Percentiles rank a stretch among this genome's conserved stretches.
These are phyloP conservation scores for Boletellus ananiceps DNA, from an alignment of 768 basidiomycete genomes.

Conservation along the genomic window DNA sequence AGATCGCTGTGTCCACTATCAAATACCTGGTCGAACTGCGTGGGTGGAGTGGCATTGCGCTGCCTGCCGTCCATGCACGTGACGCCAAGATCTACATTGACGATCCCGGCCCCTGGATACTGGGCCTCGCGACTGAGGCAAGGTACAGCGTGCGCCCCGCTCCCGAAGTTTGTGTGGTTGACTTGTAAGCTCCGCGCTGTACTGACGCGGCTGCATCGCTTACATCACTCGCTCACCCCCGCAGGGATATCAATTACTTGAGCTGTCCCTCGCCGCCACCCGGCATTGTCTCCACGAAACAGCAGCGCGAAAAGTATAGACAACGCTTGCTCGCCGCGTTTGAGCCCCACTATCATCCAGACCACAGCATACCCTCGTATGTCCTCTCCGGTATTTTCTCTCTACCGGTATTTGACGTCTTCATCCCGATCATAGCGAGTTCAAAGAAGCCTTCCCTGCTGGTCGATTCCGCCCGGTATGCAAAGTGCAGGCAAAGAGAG, in stretches of 20 bases:
- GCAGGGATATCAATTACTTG: constrained; percentile 79
- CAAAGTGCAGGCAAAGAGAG: constrained; percentile 83
- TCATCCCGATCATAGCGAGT: constrained; percentile 54
- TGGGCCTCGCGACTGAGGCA: constrained; percentile 84
- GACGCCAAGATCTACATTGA: constrained; percentile 93
- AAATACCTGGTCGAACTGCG: constrained; percentile 89
- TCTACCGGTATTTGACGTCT: not conserved
- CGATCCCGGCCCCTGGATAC: constrained; percentile 95
- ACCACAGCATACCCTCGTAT: constrained; percentile 74
- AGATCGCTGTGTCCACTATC: constrained; percentile 87
- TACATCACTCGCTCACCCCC: constrained; percentile 3
- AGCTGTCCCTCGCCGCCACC: constrained; percentile 77
- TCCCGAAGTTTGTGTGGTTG: constrained; percentile 82
- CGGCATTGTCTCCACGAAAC: constrained; percentile 69
- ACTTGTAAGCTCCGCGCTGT: constrained; percentile 53
- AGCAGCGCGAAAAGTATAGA: constrained; percentile 76
- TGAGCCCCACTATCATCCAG: constrained; percentile 85
- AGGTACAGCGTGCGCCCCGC: constrained; percentile 71
- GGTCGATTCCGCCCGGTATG: constrained; percentile 88
- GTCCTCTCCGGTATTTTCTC: constrained; percentile 4
- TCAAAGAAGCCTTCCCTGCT: constrained; percentile 93
- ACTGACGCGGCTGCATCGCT: constrained; percentile 2
- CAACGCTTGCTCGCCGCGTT: constrained; percentile 73
- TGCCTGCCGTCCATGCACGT: constrained; percentile 78
- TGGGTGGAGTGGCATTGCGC: constrained; percentile 88